Percentiles rank a stretch among this genome's conserved stretches.
Evolutionary conservation across 2,329 filamentous ascomycete species (phyloP).

Genomic region (Phoma herbarum): DNA sequence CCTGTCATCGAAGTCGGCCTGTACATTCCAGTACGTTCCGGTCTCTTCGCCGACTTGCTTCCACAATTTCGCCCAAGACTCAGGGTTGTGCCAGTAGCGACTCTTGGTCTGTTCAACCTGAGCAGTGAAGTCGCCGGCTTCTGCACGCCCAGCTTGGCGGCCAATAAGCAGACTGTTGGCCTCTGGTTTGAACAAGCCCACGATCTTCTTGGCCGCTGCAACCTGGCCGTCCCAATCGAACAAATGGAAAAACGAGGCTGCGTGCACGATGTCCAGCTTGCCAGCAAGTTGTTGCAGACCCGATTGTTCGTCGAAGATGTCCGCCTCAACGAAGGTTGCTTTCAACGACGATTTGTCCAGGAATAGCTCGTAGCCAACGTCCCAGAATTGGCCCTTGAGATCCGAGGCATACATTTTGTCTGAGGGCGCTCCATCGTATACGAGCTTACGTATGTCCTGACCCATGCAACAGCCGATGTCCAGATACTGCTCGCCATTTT

Average conservation of each 20-base stretch:
- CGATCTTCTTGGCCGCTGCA: conserved; percentile 44
- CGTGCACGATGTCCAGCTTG: conserved; percentile 54
- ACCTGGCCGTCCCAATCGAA: conserved; percentile 54
- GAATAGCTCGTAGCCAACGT: conserved; percentile 60
- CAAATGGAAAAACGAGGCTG: conserved; percentile 56
- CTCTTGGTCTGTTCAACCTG: conserved; percentile 26
- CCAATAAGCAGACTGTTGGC: conserved; percentile 52
- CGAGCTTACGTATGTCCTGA: conserved; percentile 57
- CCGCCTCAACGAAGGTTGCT: conserved; percentile 62
- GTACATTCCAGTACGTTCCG: conserved; percentile 48
- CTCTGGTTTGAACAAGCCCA: conserved; percentile 45
- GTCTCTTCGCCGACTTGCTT: conserved; percentile 51
- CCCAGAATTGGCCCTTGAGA: conserved; percentile 57
- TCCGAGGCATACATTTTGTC: conserved; percentile 55
- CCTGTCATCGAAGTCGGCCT: conserved; percentile 38
- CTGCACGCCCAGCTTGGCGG: conserved; percentile 47
- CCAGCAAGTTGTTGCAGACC: conserved; percentile 48
- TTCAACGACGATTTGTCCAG: conserved; percentile 53
- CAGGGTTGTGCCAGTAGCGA: conserved; percentile 51
- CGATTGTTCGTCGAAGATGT: conserved; percentile 53
- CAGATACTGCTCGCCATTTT: conserved; percentile 48
- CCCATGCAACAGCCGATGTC: conserved; percentile 58
- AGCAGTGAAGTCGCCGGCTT: conserved; percentile 38
- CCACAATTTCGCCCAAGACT: conserved; percentile 51
- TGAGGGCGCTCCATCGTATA: conserved; percentile 53